These are phyloP conservation scores for Colletotrichum tanaceti DNA, from an alignment of 2,329 filamentous ascomycete genomes.

Conservation along the genomic window DNA sequence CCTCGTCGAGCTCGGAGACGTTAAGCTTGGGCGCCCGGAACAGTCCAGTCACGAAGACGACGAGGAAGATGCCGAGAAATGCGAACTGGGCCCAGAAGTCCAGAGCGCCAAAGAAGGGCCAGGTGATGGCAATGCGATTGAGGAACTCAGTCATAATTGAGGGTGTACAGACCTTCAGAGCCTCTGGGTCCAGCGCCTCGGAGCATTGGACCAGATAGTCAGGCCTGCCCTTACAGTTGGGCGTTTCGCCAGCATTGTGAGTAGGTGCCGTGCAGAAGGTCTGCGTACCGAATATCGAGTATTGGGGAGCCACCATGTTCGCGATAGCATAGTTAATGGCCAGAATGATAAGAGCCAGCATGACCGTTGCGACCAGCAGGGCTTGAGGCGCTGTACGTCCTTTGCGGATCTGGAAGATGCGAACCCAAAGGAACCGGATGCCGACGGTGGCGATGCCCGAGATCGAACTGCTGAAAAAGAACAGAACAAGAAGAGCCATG, in stretches of 20 bases:
- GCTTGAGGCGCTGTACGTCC: slow-evolving; percentile 93
- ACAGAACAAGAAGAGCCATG: slow-evolving; percentile 83
- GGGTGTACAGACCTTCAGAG: slow-evolving; percentile 86
- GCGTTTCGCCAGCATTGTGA: slow-evolving; percentile 70
- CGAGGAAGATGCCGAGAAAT: slow-evolving; percentile 84
- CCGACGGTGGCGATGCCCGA: slow-evolving; percentile 87
- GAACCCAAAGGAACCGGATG: slow-evolving; percentile 96
- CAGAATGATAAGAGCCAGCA: slow-evolving; percentile 88
- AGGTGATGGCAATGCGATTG: slow-evolving; percentile 91
- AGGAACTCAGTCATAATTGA: slow-evolving; percentile 92
- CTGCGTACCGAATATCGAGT: slow-evolving; percentile 92
- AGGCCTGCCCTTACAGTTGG: slow-evolving; percentile 78
- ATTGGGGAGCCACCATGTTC: slow-evolving; percentile 96
- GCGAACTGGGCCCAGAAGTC: slow-evolving; percentile 97
- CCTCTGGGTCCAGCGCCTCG: slow-evolving; percentile 77
- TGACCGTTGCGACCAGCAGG: slow-evolving; percentile 87
- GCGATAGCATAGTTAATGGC: slow-evolving; percentile 93
- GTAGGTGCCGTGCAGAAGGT: slow-evolving; percentile 84
- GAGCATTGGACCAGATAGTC: slow-evolving; percentile 85
- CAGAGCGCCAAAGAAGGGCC: slow-evolving; percentile 93
- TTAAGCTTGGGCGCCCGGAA: slow-evolving; percentile 84
- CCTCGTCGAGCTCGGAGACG: slow-evolving; percentile 83
- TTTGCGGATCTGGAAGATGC: slow-evolving; percentile 89
- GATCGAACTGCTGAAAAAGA: slow-evolving; percentile 90
- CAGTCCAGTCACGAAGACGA: slow-evolving; percentile 82